Percentiles rank a stretch among this genome's conserved stretches.
Conservation (phyloP, 1,284 basidiomycete genomes). For the Tremellales sp. region DNA sequence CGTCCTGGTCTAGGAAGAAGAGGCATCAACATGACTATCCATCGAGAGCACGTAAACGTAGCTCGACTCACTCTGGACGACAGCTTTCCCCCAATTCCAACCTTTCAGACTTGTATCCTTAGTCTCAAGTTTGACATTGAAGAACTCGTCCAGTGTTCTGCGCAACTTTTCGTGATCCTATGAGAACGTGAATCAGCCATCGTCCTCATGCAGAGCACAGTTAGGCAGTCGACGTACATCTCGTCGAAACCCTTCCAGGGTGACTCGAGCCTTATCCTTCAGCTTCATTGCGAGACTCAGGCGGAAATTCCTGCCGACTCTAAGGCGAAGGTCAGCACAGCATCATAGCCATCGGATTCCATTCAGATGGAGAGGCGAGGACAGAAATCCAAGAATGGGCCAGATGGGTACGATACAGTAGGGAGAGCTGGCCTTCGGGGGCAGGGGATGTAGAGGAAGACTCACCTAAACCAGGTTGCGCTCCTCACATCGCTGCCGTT, state of each 20-base stretch:
- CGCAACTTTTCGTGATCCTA: constrained; percentile 80
- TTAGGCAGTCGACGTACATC: constrained; percentile 59
- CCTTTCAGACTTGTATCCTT: constrained; percentile 87
- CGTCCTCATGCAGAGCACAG: background rate
- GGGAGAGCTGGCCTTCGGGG: background rate
- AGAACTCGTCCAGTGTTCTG: constrained; percentile 75
- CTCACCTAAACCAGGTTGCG: constrained; percentile 72
- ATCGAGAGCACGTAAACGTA: background rate
- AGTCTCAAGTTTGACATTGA: constrained; percentile 76
- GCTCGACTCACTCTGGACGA: constrained; percentile 72
- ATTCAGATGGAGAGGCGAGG: background rate
- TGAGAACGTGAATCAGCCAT: background rate
- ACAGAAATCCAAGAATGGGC: no score
- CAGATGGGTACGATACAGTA: background rate
- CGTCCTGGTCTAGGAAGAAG: constrained; percentile 66
- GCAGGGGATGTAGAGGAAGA: background rate
- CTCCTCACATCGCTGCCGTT: constrained; percentile 73
- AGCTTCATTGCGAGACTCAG: constrained; percentile 67
- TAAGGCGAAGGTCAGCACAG: constrained; percentile 15
- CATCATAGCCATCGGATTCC: background rate
- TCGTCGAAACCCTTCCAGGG: constrained; percentile 90
- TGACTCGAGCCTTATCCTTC: constrained; percentile 59
- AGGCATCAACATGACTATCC: constrained; percentile 7
- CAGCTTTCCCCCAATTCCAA: constrained; percentile 98
- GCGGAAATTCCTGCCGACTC: constrained; percentile 89